Evolutionary conservation across 2,329 filamentous ascomycete genomes (phyloP).

Genomic region (Fusarium scirpi): DNA sequence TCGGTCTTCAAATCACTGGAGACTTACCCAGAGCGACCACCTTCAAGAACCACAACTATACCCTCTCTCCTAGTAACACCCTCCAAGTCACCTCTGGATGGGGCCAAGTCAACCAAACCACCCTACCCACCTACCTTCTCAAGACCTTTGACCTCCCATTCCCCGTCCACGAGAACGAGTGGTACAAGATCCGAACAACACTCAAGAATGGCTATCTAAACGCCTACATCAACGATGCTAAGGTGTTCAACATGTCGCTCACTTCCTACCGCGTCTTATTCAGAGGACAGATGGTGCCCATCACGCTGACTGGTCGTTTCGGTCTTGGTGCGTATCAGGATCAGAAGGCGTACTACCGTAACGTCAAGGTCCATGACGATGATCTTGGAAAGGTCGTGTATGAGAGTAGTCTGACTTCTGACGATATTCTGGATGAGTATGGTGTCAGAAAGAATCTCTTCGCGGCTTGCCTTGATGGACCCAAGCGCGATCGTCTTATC

Average conservation of each 20-base stretch:
- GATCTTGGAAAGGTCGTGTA: not conserved
- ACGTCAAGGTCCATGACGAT: not conserved
- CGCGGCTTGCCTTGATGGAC: constrained; percentile 12
- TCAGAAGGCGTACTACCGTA: constrained; percentile 13
- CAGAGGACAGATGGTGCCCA: constrained; percentile 1
- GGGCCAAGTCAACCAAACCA: constrained; percentile 17
- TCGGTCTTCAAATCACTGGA: constrained; percentile 11
- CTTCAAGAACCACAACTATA: constrained; percentile 10
- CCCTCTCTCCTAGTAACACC: constrained; percentile 2
- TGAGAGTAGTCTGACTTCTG: not conserved
- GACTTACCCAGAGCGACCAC: not conserved
- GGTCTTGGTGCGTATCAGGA: constrained; percentile 16
- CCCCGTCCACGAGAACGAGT: constrained; percentile 4
- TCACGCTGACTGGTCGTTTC: constrained; percentile 1
- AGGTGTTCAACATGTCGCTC: constrained; percentile 1
- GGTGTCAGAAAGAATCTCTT: constrained; percentile 4
- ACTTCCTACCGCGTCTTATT: not conserved
- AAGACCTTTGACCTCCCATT: constrained; percentile 7
- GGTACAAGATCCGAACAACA: constrained; percentile 3
- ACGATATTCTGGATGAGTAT: constrained; percentile 1
- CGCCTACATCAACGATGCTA: not conserved
- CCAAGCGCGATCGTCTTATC: constrained; percentile 14
- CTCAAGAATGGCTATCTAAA: not conserved
- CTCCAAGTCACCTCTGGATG: not conserved
- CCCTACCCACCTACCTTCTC: constrained; percentile 9